A percentile compares a stretch with the other conserved stretches of the same genome.
phyloP scores from a whole-genome alignment of 345 rosid genomes.

The Camelina neglecta region DNA sequence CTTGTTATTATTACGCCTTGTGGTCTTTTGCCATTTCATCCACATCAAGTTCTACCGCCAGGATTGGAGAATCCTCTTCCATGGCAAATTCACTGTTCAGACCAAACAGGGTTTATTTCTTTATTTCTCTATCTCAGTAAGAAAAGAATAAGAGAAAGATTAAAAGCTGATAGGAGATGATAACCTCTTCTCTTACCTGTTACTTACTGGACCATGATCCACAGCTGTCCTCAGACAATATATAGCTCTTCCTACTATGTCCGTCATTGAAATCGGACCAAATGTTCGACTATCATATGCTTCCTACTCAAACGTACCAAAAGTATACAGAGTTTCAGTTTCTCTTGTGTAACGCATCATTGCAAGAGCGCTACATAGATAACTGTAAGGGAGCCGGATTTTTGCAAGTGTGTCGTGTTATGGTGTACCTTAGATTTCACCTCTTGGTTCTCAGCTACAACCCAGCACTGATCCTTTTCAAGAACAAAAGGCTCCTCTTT shows the following conservation, averaged over 20 bases:
- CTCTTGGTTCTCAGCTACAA: conserved; percentile 81
- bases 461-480: conserved; percentile 89
- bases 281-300: conserved; percentile 87
- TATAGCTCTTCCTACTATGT: conserved; percentile 84
- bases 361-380: background rate
- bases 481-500: conserved; percentile 93
- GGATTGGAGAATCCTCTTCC: conserved; percentile 70
- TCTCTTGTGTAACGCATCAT: background rate
- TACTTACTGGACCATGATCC: conserved; percentile 94
- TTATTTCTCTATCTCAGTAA: conserved; percentile 16
- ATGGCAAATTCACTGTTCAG: conserved; percentile 63
- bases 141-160: background rate
- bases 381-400: background rate
- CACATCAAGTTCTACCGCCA: conserved; percentile 87
- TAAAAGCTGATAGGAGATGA: background rate
- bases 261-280: conserved; percentile 80
- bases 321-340: background rate
- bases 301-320: conserved; percentile 56
- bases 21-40: conserved; percentile 84
- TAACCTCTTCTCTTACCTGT: conserved; percentile 62
- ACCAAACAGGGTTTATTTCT: conserved; percentile 6
- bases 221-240: conserved; percentile 85
- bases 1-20: conserved; percentile 56
- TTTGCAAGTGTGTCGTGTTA: background rate
- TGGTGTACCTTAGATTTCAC: conserved; percentile 76